A percentile compares a stretch with the other conserved stretches of the same genome.
These are phyloP conservation scores for Chaetomiaceae sp. DNA, from an alignment of 2,329 filamentous ascomycete species.

Conservation along the genomic window DNA sequence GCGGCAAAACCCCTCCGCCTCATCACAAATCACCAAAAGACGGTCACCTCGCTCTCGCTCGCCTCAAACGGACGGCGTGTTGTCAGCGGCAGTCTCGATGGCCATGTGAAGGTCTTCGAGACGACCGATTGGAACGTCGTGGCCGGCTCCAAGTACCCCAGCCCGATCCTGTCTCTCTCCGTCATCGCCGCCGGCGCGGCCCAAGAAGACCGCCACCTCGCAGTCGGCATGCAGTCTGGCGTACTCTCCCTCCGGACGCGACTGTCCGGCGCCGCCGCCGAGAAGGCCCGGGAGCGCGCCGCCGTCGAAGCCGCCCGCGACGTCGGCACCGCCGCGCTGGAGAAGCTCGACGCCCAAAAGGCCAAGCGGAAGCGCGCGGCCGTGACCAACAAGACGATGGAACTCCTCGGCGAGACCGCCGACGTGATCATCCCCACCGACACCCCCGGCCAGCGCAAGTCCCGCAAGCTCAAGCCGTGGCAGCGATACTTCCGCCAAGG, in stretches of 20 bases:
- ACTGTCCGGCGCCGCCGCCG: constrained; percentile 76
- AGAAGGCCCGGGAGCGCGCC: constrained; percentile 70
- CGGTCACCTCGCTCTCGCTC: constrained; percentile 78
- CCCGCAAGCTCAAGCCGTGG: constrained; percentile 62
- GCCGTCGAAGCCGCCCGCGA: constrained; percentile 66
- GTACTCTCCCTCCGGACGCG: constrained; percentile 86
- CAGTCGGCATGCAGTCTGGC: constrained; percentile 90
- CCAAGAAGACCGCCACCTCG: constrained; percentile 82
- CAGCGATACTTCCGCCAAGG: constrained; percentile 74
- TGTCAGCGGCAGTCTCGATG: constrained; percentile 83
- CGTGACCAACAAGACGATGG: constrained; percentile 50
- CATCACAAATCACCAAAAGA: constrained; percentile 95
- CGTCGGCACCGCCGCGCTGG: constrained; percentile 70
- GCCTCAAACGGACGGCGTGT: constrained; percentile 76
- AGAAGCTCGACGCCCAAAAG: constrained; percentile 64
- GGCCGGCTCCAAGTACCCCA: constrained; percentile 87
- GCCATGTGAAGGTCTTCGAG: constrained; percentile 95
- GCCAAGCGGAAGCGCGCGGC: constrained; percentile 59
- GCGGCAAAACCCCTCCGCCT: constrained; percentile 82
- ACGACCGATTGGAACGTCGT: constrained; percentile 93
- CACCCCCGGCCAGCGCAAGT: constrained; percentile 15
- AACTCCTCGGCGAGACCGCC: constrained; percentile 75
- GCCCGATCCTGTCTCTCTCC: constrained; percentile 77
- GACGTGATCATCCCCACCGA: constrained; percentile 82
- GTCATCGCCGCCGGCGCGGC: constrained; percentile 64